Evolutionary conservation across 192 early-diverging fungal species (phyloP).

Genomic region (Cetraspora pellucida): DNA sequence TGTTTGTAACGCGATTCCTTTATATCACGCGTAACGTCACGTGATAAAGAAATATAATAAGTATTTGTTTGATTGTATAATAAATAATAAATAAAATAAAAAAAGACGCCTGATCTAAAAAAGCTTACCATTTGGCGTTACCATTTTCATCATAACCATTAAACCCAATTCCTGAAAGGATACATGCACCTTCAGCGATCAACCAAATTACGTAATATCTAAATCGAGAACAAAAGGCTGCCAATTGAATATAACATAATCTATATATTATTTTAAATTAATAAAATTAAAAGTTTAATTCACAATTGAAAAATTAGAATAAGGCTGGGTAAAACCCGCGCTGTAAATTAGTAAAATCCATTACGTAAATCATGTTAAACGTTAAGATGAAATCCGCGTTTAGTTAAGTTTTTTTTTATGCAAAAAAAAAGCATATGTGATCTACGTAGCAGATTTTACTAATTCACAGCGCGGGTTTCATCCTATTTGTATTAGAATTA

Average conservation of each 20-base stretch:
- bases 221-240: conserved; percentile 63
- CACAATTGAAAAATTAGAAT: too few relatives aligned
- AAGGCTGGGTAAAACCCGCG: too few relatives aligned
- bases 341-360: too few relatives aligned
- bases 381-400: too few relatives aligned
- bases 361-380: too few relatives aligned
- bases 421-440: too few relatives aligned
- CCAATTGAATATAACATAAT: conserved; percentile 60
- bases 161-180: conserved; percentile 81
- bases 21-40: background rate
- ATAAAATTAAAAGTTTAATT: too few relatives aligned
- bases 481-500: too few relatives aligned
- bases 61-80: background rate
- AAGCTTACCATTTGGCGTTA: conserved; percentile 60
- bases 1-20: conserved; percentile 66
- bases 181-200: conserved; percentile 83
- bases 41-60: background rate
- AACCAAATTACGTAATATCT: conserved; percentile 95
- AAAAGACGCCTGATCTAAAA: background rate
- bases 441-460: too few relatives aligned
- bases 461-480: too few relatives aligned
- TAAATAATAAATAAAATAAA: background rate
- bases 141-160: conserved; percentile 66
- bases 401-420: too few relatives aligned
- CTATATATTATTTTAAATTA: conserved; percentile 36